phyloP scores from a whole-genome alignment of 352 stramenopile species.

The Globisporangium recalcitrans region DNA sequence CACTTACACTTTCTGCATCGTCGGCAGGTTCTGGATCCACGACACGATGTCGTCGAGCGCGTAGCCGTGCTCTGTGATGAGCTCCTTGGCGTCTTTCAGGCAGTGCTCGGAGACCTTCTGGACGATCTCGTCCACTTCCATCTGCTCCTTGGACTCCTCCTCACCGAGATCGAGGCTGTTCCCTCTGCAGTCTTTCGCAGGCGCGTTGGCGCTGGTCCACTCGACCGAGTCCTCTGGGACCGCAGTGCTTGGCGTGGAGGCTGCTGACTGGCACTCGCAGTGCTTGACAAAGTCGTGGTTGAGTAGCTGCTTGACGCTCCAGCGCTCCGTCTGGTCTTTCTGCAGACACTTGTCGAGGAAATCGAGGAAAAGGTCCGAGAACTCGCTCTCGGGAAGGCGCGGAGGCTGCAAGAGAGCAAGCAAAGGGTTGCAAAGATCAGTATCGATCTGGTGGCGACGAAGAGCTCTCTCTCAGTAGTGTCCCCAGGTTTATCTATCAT shows the following conservation, averaged over 20 bases:
- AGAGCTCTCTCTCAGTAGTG: no score
- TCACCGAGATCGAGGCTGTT: slow-evolving; percentile 16
- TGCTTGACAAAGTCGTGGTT: slow-evolving; percentile 63
- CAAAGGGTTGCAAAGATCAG: neutral
- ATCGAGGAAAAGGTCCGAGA: slow-evolving; percentile 68
- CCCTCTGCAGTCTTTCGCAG: slow-evolving; percentile 15
- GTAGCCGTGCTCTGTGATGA: slow-evolving; percentile 63
- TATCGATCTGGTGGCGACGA: no score
- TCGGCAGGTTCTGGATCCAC: slow-evolving; percentile 73
- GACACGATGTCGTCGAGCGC: slow-evolving; percentile 62
- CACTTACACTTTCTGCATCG: slow-evolving; percentile 78
- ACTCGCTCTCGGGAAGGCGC: slow-evolving; percentile 58
- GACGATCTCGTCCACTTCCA: slow-evolving; percentile 75
- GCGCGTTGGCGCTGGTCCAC: slow-evolving; percentile 18
- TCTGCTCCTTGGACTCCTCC: slow-evolving; percentile 59
- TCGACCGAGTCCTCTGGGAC: slow-evolving; percentile 24
- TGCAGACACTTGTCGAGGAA: slow-evolving; percentile 80
- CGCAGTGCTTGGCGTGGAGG: slow-evolving; percentile 4
- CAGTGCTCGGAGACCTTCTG: slow-evolving; percentile 74
- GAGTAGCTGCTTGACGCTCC: slow-evolving; percentile 76
- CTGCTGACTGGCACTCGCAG: slow-evolving; percentile 22
- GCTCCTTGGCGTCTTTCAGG: slow-evolving; percentile 71
- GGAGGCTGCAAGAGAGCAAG: slow-evolving; percentile 31
- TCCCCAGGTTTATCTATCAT: no score
- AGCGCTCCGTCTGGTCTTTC: slow-evolving; percentile 74